These are phyloP conservation scores for Lindgomyces ingoldianus DNA, from an alignment of 495 filamentous ascomycete species.

Conservation along the genomic window DNA sequence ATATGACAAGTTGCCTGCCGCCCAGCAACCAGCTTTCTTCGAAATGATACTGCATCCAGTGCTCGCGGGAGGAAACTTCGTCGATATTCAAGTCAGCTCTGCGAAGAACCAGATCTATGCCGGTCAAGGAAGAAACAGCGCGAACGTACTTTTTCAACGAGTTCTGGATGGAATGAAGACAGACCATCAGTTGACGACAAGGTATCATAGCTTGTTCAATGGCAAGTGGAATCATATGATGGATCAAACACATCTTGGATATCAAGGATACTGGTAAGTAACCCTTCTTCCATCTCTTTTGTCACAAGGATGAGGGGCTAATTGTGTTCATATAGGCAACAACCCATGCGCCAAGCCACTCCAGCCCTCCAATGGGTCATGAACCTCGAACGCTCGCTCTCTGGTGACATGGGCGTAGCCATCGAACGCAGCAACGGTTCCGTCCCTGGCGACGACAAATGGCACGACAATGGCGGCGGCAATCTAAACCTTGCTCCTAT, in stretches of 20 bases:
- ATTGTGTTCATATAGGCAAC: slow-evolving; percentile 54
- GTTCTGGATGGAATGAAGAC: slow-evolving; percentile 61
- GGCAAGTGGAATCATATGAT: slow-evolving; percentile 78
- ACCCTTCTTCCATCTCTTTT: neutral
- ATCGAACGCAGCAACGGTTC: slow-evolving; percentile 66
- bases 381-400: slow-evolving; percentile 55
- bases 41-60: slow-evolving; percentile 70
- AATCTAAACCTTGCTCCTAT: slow-evolving; percentile 56
- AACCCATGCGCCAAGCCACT: slow-evolving; percentile 68
- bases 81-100: slow-evolving; percentile 62
- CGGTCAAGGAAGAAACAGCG: slow-evolving; percentile 63
- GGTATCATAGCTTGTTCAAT: slow-evolving; percentile 62
- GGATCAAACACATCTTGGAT: slow-evolving; percentile 59
- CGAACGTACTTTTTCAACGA: slow-evolving; percentile 62
- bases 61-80: slow-evolving; percentile 60
- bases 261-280: slow-evolving; percentile 48
- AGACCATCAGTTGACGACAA: slow-evolving; percentile 61
- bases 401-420: slow-evolving; percentile 65
- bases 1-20: slow-evolving; percentile 54
- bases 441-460: slow-evolving; percentile 67
- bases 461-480: slow-evolving; percentile 57
- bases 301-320: neutral
- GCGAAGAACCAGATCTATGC: slow-evolving; percentile 65
- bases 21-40: slow-evolving; percentile 61
- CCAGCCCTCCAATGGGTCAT: slow-evolving; percentile 63